Evolutionary conservation across 2,329 filamentous ascomycete genomes (phyloP).

Genomic region (Ophiostoma perfectum): DNA sequence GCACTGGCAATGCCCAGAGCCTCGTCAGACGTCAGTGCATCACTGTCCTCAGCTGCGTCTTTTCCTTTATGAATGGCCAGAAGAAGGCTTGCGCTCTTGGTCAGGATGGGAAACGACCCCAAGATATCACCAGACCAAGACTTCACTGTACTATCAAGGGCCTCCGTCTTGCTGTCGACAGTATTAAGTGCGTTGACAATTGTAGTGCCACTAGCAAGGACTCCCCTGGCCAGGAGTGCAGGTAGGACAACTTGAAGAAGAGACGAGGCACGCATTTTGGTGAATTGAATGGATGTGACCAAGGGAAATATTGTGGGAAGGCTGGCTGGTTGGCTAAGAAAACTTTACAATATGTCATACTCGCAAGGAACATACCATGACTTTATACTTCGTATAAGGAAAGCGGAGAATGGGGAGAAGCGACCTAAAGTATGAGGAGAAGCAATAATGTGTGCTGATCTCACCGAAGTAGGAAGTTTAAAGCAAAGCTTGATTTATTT

Average conservation of each 20-base stretch:
- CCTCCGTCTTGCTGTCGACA: conserved; percentile 13
- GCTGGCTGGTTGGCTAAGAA: too few relatives aligned
- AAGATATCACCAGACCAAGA: conserved; percentile 38
- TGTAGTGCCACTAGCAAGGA: not conserved
- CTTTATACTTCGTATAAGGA: too few relatives aligned
- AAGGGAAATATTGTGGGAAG: too few relatives aligned
- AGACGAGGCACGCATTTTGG: not conserved
- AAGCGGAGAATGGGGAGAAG: too few relatives aligned
- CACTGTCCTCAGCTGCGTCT: conserved; percentile 35
- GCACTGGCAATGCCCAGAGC: conserved; percentile 38
- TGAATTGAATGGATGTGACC: too few relatives aligned
- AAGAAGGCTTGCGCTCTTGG: conserved; percentile 38
- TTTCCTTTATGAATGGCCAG: conserved; percentile 38
- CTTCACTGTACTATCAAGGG: conserved; percentile 31
- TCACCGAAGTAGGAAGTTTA: too few relatives aligned
- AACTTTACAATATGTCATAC: too few relatives aligned
- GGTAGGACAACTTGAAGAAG: not conserved
- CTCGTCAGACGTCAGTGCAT: conserved; percentile 36
- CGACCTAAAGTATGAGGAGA: too few relatives aligned
- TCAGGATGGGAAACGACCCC: conserved; percentile 39
- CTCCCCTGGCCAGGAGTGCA: not conserved
- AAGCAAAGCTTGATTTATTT: too few relatives aligned
- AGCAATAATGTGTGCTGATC: too few relatives aligned
- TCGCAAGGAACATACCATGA: too few relatives aligned
- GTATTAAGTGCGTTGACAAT: conserved; percentile 19